These are phyloP conservation scores for Penicillium odoratum DNA, from an alignment of 495 filamentous ascomycete species.

Conservation along the genomic window DNA sequence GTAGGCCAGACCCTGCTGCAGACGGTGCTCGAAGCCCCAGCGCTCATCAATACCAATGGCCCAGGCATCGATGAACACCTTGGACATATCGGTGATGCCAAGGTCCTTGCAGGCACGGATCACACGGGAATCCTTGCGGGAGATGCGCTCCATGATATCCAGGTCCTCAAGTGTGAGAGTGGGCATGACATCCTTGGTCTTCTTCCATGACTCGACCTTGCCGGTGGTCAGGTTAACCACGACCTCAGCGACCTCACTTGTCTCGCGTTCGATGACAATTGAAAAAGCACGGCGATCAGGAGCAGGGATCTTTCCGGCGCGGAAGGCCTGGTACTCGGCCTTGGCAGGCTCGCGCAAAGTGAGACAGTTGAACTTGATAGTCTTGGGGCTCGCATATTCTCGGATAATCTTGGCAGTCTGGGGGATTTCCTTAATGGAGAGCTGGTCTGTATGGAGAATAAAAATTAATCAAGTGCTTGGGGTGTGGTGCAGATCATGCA, in stretches of 20 bases:
- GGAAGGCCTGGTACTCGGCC: slow-evolving; percentile 73
- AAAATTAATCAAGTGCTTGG: slow-evolving; percentile 1
- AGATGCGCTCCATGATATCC: slow-evolving; percentile 74
- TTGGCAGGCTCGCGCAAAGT: slow-evolving; percentile 79
- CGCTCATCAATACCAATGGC: slow-evolving; percentile 42
- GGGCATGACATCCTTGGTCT: slow-evolving; percentile 72
- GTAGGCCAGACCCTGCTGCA: slow-evolving; percentile 43
- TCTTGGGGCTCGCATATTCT: slow-evolving; percentile 31
- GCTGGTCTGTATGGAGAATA: slow-evolving; percentile 26
- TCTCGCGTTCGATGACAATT: slow-evolving; percentile 35
- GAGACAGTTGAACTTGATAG: slow-evolving; percentile 79
- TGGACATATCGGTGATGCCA: slow-evolving; percentile 83
- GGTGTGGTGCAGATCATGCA: background rate
- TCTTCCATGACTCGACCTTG: slow-evolving; percentile 70
- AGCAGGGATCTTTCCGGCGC: slow-evolving; percentile 52
- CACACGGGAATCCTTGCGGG: slow-evolving; percentile 73
- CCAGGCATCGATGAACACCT: slow-evolving; percentile 72
- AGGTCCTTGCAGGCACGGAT: slow-evolving; percentile 83
- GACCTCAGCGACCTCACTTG: slow-evolving; percentile 62
- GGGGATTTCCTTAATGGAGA: slow-evolving; percentile 36
- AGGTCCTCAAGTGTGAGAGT: slow-evolving; percentile 89
- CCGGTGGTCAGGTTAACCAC: slow-evolving; percentile 70
- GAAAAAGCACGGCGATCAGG: slow-evolving; percentile 34
- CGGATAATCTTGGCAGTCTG: slow-evolving; percentile 33
- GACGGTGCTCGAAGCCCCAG: slow-evolving; percentile 40